Percentiles rank a stretch among this genome's conserved stretches.
phyloP scores from a whole-genome alignment of 106 monocot species.

The Dioscorea dumetorum region DNA sequence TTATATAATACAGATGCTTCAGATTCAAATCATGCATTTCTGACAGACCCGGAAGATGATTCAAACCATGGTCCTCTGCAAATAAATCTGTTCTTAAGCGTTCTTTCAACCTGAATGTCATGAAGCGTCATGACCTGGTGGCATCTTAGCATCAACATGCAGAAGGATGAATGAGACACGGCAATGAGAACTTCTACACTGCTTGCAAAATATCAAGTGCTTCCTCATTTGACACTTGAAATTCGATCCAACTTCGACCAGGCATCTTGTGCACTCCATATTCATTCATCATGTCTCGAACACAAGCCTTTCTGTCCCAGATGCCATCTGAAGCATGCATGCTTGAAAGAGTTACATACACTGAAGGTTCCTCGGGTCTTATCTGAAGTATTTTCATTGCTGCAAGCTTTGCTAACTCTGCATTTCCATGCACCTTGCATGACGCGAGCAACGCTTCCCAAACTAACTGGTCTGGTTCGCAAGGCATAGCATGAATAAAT shows the following conservation, averaged over 20 bases:
- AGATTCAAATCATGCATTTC: too few relatives aligned
- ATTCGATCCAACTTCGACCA: slow-evolving; percentile 47
- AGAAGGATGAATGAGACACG: too few relatives aligned
- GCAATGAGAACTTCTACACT: slow-evolving; percentile 9
- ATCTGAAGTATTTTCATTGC: slow-evolving; percentile 49
- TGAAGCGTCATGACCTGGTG: too few relatives aligned
- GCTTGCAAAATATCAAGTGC: slow-evolving; percentile 13
- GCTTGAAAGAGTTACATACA: slow-evolving; percentile 29
- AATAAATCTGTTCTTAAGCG: too few relatives aligned
- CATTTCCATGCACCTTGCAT: slow-evolving; percentile 53
- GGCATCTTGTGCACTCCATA: slow-evolving; percentile 31
- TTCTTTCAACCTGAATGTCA: too few relatives aligned
- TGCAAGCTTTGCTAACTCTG: slow-evolving; percentile 26
- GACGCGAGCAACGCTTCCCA: slow-evolving; percentile 60
- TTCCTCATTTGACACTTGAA: slow-evolving; percentile 11
- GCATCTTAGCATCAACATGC: too few relatives aligned
- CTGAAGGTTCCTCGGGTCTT: slow-evolving; percentile 30
- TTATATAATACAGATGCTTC: too few relatives aligned
- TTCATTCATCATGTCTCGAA: slow-evolving; percentile 16
- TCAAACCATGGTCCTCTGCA: too few relatives aligned
- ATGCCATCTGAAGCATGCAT: slow-evolving; percentile 38
- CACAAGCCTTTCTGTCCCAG: slow-evolving; percentile 29
- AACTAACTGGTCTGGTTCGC: slow-evolving; percentile 33
- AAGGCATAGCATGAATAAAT: slow-evolving; percentile 39
- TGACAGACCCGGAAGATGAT: too few relatives aligned